These are phyloP conservation scores for Vigna radiata DNA, from an alignment of 306 rosid genomes.

Conservation along the genomic window DNA sequence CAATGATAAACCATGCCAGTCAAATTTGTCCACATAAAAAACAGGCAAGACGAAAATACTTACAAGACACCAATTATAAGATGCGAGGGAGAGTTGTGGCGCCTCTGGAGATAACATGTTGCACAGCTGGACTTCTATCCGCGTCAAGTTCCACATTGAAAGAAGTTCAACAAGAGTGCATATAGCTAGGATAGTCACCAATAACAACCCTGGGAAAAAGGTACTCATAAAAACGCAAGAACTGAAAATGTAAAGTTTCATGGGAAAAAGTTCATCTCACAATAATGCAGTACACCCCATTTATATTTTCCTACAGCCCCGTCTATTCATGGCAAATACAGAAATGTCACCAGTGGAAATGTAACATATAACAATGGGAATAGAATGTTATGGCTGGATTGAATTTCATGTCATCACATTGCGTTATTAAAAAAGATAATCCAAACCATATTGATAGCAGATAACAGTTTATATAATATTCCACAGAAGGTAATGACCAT, in stretches of 20 bases:
- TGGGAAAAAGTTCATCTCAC: conserved; percentile 28
- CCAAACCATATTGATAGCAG: conserved; percentile 16
- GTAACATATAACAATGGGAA: conserved; percentile 24
- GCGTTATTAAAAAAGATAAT: conserved; percentile 33
- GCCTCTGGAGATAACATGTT: conserved; percentile 96
- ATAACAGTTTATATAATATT: neutral
- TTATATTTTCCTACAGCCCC: conserved; percentile 22
- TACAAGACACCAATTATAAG: conserved; percentile 83
- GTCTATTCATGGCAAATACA: conserved; percentile 23
- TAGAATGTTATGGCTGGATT: conserved; percentile 23
- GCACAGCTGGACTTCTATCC: conserved; percentile 93
- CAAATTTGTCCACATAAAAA: conserved; percentile 22
- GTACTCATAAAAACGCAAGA: conserved; percentile 44
- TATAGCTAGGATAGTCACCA: conserved; percentile 68
- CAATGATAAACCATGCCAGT: conserved; percentile 24
- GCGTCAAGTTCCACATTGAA: conserved; percentile 98
- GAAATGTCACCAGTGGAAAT: conserved; percentile 27
- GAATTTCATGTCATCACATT: conserved; percentile 15
- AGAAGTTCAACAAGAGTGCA: conserved; percentile 86
- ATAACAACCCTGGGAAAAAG: conserved; percentile 66
- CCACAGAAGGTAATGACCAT: neutral
- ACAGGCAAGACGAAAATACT: conserved; percentile 46
- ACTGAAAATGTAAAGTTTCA: conserved; percentile 32
- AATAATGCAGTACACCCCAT: conserved; percentile 13
- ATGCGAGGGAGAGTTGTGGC: conserved; percentile 80